A percentile compares a stretch with the other conserved stretches of the same genome.
phyloP scores from a whole-genome alignment of 139 green algal species.

The Chlorella ohadii region DNA sequence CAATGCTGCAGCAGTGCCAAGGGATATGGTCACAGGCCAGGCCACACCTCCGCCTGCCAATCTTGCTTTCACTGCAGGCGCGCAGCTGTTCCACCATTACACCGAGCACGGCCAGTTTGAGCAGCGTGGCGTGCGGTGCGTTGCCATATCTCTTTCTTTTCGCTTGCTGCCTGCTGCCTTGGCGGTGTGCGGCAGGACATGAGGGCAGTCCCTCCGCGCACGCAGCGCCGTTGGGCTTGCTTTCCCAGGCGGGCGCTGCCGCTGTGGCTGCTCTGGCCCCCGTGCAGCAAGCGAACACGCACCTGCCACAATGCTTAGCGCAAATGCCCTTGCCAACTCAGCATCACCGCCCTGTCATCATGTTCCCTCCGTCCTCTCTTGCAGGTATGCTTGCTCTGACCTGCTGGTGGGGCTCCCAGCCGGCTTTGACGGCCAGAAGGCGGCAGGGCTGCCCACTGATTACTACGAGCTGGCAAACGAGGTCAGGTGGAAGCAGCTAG shows the following conservation, averaged over 20 bases:
- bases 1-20: no score
- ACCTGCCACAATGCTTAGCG: no score
- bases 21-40: no score
- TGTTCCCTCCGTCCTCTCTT: no score
- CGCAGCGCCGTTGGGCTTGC: no score
- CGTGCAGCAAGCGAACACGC: no score
- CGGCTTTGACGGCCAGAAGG: slow-evolving; percentile 7
- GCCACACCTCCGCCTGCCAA: background rate
- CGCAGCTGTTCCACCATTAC: slow-evolving; percentile 44
- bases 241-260: no score
- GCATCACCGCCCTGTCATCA: no score
- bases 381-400: slow-evolving; percentile 34
- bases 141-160: background rate
- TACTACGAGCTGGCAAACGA: background rate
- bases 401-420: background rate
- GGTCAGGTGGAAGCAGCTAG: slow-evolving; percentile 4
- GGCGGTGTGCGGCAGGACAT: no score
- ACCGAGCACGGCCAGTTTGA: slow-evolving; percentile 53
- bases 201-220: no score
- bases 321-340: no score
- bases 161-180: no score
- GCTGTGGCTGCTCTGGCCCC: background rate
- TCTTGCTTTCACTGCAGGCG: background rate
- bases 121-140: slow-evolving; percentile 31
- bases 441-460: background rate